These are phyloP conservation scores for Carex myosuroides DNA, from an alignment of 176 grass and related monocot species.

Conservation along the genomic window DNA sequence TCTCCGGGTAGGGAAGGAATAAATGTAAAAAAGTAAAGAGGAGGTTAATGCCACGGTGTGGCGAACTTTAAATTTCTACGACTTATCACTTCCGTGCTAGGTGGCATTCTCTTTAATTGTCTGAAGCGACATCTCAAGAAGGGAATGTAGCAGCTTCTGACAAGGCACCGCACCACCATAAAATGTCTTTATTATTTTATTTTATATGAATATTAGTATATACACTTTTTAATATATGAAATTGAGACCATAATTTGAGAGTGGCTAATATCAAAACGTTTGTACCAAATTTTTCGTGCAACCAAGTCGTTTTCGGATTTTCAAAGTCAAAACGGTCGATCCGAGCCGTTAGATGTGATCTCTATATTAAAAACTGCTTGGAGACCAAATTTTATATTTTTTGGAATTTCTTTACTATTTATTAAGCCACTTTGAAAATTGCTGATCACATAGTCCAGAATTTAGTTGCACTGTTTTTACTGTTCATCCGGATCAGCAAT, in stretches of 20 bases:
- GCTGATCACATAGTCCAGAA: no score
- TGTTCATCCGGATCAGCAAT: no score
- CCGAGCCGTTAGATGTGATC: no score
- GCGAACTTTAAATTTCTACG: not conserved
- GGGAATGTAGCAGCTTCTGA: slow-evolving; percentile 9
- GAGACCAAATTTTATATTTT: no score
- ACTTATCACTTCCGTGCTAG: slow-evolving; percentile 12
- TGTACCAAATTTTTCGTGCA: no score
- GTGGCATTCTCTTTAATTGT: not conserved
- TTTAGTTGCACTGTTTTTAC: no score
- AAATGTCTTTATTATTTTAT: not conserved
- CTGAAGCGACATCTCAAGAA: slow-evolving; percentile 5
- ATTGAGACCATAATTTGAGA: not conserved
- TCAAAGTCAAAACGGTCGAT: no score
- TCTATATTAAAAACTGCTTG: no score
- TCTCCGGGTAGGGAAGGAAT: not conserved
- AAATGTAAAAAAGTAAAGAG: not conserved
- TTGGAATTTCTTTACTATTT: no score
- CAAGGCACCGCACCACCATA: not conserved
- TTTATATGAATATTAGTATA: not conserved
- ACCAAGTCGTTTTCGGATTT: no score
- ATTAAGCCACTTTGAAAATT: no score
- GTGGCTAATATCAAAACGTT: no score
- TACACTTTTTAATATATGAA: not conserved
- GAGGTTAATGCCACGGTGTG: not conserved